Base-by-base conservation (phyloP, 2,329 filamentous ascomycete genomes). In the Xylariaceae sp. region DNA sequence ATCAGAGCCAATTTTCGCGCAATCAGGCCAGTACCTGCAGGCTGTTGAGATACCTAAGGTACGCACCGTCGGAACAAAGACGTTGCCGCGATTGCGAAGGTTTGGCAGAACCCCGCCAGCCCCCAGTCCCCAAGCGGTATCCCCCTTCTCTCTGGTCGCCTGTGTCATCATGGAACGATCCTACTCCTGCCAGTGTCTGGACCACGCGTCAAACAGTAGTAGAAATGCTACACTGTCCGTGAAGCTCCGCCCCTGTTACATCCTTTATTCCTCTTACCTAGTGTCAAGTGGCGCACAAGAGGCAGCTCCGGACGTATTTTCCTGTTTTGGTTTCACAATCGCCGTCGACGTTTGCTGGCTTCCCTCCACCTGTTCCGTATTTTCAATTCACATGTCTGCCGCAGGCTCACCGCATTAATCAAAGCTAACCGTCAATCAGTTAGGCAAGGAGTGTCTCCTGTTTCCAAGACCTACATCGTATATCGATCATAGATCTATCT, bases 361-460 rank as follows among this genome's bases (percentile, higher is more conserved):
- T 56, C 53, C 23, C 44, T 51, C 37, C 52, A 35, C 53, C 18
- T 56, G 23, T 30, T 30, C 23, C 23, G 23, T 30, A 30, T 30
- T 30, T 30, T 64, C 62, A 62, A 62, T 58, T 62, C 65, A 67
- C 67, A 64, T 66, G 58, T 62, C 61, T 60, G 52, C 54, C 60
- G 56, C 59, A 64, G 66, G 63, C 63, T 63, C 57, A 61, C 64
- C 48, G 44, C 66, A 64, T 67, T 70, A 68, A 71, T 70, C 69
- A 71, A 63, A 70, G 67, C 69, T 71, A 67, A 71, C 68, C 53
- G 64, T 56, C 63, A 62, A 66, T 68, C 65, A 69, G 62, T 59
- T 60, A 60, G 58, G 48, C 53, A 48, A 53, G 54, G 54, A 47
- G 62, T 61, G 64, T 63, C 59, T 65, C 59, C 63, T 60, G 63